Evolutionary conservation across 805 yeast genomes (phyloP).

Genomic region (Yarrowia sp.): DNA sequence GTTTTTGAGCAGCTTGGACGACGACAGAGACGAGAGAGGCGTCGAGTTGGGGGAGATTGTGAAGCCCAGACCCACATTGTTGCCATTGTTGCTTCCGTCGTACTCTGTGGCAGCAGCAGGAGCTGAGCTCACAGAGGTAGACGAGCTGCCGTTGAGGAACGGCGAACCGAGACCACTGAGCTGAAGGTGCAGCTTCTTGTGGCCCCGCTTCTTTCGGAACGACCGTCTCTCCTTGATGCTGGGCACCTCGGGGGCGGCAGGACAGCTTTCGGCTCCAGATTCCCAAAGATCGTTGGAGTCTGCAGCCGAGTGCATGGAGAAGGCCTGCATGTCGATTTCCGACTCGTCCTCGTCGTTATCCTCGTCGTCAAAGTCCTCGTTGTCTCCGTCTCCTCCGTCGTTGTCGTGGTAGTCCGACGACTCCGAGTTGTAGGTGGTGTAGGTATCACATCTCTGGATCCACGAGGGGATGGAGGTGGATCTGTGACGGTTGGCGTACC

Average conservation of each 20-base stretch:
- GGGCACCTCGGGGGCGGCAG: constrained; percentile 27
- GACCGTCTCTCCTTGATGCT: constrained; percentile 36
- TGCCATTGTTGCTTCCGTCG: not conserved
- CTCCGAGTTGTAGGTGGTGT: constrained; percentile 29
- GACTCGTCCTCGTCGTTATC: constrained; percentile 29
- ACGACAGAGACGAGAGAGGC: constrained; percentile 19
- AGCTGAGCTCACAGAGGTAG: constrained; percentile 15
- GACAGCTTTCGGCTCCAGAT: constrained; percentile 32
- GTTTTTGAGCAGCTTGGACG: constrained; percentile 34
- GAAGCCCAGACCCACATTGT: constrained; percentile 28
- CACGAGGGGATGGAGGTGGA: constrained; percentile 30
- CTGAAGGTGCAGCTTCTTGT: constrained; percentile 31
- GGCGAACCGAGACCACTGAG: constrained; percentile 17
- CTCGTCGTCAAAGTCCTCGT: constrained; percentile 23
- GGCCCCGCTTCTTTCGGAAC: constrained; percentile 26
- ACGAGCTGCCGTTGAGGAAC: constrained; percentile 11
- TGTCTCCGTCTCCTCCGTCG: constrained; percentile 19
- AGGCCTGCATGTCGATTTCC: constrained; percentile 34
- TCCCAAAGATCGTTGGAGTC: constrained; percentile 36
- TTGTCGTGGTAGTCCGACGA: constrained; percentile 27
- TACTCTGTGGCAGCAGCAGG: not conserved
- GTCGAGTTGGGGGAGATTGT: constrained; percentile 19
- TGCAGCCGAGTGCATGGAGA: constrained; percentile 25
- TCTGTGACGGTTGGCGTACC: not conserved
- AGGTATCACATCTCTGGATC: constrained; percentile 33